Evolutionary conservation across 2,329 filamentous ascomycete genomes (phyloP).

Genomic region (Xylaria sp.): DNA sequence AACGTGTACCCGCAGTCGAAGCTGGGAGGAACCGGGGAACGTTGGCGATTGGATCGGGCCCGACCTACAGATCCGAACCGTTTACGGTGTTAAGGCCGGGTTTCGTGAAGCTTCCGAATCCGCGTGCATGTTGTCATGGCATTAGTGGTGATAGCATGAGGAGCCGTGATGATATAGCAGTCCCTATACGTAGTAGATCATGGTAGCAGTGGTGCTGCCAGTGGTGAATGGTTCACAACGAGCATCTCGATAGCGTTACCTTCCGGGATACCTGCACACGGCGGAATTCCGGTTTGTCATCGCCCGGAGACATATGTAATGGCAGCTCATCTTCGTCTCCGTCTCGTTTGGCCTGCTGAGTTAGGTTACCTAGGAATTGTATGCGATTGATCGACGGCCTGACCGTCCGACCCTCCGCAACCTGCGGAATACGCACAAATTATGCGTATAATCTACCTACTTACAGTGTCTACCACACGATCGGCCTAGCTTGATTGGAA

Average conservation of each 20-base stretch:
- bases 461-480: neutral
- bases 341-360: constrained; percentile 6
- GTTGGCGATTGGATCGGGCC: constrained; percentile 11
- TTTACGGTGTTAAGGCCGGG: constrained; percentile 18
- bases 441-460: constrained; percentile 1
- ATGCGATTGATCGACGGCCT: constrained; percentile 5
- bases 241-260: neutral
- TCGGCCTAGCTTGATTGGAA: constrained; percentile 1
- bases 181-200: neutral
- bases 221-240: constrained; percentile 3
- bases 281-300: constrained; percentile 2
- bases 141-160: neutral
- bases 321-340: neutral
- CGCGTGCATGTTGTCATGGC: neutral
- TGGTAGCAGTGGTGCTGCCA: neutral
- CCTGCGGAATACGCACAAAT: constrained; percentile 29
- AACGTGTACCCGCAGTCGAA: neutral
- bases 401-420: constrained; percentile 25
- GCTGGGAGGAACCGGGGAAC: neutral
- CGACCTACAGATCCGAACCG: constrained; percentile 15
- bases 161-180: neutral
- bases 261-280: neutral
- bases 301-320: constrained; percentile 12
- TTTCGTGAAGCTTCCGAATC: constrained; percentile 15
- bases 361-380: neutral